Base-by-base conservation (phyloP, 2,329 filamentous ascomycete genomes). In the Sclerotinia subarctica region DNA sequence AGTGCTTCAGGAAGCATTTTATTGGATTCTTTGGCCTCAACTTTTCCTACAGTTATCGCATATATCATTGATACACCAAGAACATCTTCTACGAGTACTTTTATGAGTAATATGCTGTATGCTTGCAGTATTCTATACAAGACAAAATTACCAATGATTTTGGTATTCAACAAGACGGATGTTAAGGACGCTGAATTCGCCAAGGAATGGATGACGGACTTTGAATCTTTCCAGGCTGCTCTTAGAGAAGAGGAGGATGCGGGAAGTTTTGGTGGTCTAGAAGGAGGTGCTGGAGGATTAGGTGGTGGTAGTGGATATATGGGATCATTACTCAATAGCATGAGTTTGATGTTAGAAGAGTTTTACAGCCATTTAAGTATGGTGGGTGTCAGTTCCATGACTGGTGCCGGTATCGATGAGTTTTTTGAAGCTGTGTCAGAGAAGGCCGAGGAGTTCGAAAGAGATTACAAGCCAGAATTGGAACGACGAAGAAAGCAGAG, bases 21-120 rank as follows among this genome's bases (percentile, higher is more conserved):
- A 21, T 89, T 99, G 62, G 94, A 96, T 77, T 94, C 92, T 19
- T 84, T 99, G 63, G 95, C 96, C 0, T 95, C 92, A 5, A 93
- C 91, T 0, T 98, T 99, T 78, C 95, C 96, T 0, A 99, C 96
- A 0, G 93, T 99, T 52, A 93, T 99, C 74, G 95, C 95, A 68
- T 99, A 98, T 80, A 87, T 99, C 69, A 97, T 99, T 79, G 95
- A 99, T 80, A 99, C 95, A 1, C 95, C 96, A 4, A 89, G 95
- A 66, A 96, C 94, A 19, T 88, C 91, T 47, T 96, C 93, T 51
- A 98, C 95, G 0, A 94, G 91, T 71, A 99, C 95, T 0, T 99
- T 99, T 80, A 99, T 99, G 95, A 96, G 92, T 78, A 99, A 99
- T 81, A 99, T 99, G 95, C 88, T 99, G 54, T 99, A 99, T 79